Evolutionary conservation across 2,329 filamentous ascomycete species (phyloP), one percentile per base, ranked within the genome.

Genomic region (Lachnellula occidentalis): DNA sequence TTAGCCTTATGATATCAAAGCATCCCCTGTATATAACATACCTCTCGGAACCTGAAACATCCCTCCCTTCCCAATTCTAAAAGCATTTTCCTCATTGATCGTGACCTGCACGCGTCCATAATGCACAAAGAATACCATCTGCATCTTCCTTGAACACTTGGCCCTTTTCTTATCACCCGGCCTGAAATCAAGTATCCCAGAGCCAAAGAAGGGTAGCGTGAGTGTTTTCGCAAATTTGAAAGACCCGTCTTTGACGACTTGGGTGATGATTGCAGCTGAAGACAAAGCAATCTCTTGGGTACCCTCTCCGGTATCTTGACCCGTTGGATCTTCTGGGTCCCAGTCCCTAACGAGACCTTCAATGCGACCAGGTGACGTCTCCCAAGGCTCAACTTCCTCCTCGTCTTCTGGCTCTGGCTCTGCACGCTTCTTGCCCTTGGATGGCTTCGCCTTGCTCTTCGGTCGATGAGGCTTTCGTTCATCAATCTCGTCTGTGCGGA

Each of bases 1-100:
- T 56, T 65, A 58, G 50, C 34, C 57, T 21, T 14, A 9, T 6
- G 14, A 5, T 31, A 22, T 37, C 22, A 15, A 6, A 50, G 49
- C 41, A 53, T 50, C 50, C 53, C 50, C 55, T 27, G n/a, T n/a
- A 15, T 17, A 11, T 55, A 56, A 53, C 87, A 78, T 73, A 96
- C 92, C 92, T 83, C 92, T 83, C 22, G 94, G 94, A 58, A 99
- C 92, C 71, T 96, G 92, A 80, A 90, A 97, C 71, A 92, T 87
- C 51, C 92, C 92, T 41, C 92, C 92, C 63, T 88, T 90, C 37
- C 86, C 84, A 60, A 96, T 91, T 54, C 87, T 84, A 69, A 99
- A 97, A 58, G 79, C 76, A 22, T 81, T 87, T 60, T 88, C 43
- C 7, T 22, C 82, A 61, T 87, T 83, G 47, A 95, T 81, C 27